phyloP scores from a whole-genome alignment of 352 stramenopile genomes.

The Pythium biforme region DNA sequence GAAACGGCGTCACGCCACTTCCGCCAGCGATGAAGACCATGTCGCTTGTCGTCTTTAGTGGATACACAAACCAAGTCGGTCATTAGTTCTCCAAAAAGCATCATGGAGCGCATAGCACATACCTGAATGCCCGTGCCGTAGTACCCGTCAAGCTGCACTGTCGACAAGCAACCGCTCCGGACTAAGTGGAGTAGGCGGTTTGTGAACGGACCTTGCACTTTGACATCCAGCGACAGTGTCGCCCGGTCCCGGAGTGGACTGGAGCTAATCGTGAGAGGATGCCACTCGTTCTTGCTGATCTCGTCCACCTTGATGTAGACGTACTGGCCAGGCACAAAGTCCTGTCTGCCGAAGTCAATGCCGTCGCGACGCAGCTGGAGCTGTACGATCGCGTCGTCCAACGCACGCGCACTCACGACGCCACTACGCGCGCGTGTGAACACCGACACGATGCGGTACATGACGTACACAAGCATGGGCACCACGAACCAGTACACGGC shows the following conservation, averaged over 20 bases:
- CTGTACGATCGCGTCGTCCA: conserved; percentile 46
- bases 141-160: conserved; percentile 66
- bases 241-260: conserved; percentile 42
- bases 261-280: conserved; percentile 72
- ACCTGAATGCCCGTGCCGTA: conserved; percentile 58
- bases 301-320: conserved; percentile 69
- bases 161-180: conserved; percentile 37
- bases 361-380: conserved; percentile 50
- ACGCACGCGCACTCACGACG: conserved; percentile 26
- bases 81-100: not conserved
- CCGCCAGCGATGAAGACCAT: conserved; percentile 74
- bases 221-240: conserved; percentile 54
- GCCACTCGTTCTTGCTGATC: conserved; percentile 59
- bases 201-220: conserved; percentile 67
- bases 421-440: conserved; percentile 24
- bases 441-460: conserved; percentile 56
- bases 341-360: not conserved
- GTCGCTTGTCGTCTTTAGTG: conserved; percentile 28
- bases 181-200: conserved; percentile 44
- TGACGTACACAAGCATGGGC: conserved; percentile 49
- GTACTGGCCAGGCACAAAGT: conserved; percentile 61
- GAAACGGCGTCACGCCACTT: conserved; percentile 72
- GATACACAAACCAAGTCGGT: not conserved
- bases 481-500: conserved; percentile 58
- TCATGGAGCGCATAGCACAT: not conserved